These are phyloP conservation scores for Ganoderma leucocontextum DNA, from an alignment of 1,284 basidiomycete species.

Conservation along the genomic window DNA sequence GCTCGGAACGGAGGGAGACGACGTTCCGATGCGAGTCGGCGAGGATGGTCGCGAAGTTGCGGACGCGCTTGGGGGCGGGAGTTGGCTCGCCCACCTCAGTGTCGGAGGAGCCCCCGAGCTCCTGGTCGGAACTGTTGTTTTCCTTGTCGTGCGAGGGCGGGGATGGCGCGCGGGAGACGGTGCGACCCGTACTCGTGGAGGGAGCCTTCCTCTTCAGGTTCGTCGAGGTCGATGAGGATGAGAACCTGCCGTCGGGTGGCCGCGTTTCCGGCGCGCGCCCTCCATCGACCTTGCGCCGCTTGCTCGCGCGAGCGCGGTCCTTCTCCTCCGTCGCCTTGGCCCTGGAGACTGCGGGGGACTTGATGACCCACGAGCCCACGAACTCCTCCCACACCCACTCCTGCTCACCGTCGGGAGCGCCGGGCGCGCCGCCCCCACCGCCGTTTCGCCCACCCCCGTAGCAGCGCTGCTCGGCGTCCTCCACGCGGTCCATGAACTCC, in stretches of 20 bases:
- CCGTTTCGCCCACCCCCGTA: conserved; percentile 38
- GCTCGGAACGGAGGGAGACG: conserved; percentile 42
- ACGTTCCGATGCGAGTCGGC: conserved; percentile 53
- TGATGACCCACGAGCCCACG: conserved; percentile 51
- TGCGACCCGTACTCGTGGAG: background rate
- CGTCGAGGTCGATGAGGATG: background rate
- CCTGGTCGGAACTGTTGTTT: conserved; percentile 19
- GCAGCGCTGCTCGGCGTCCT: conserved; percentile 58
- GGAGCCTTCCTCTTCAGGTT: background rate
- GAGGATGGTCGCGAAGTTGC: conserved; percentile 53
- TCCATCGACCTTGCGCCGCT: conserved; percentile 15
- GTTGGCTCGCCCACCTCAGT: conserved; percentile 3
- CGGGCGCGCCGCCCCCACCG: background rate
- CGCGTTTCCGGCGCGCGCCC: background rate
- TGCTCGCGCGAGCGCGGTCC: conserved; percentile 8
- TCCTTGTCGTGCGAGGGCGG: conserved; percentile 19
- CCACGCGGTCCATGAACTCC: conserved; percentile 54
- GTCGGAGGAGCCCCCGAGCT: conserved; percentile 16
- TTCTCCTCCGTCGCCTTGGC: conserved; percentile 22
- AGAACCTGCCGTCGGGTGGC: background rate
- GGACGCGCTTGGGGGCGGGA: conserved; percentile 17
- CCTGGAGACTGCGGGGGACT: conserved; percentile 39
- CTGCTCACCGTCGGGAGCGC: conserved; percentile 18
- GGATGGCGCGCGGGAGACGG: conserved; percentile 3
- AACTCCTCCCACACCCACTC: conserved; percentile 57